phyloP scores from a whole-genome alignment of 352 stramenopile species.

The Globisporangium parvum region DNA sequence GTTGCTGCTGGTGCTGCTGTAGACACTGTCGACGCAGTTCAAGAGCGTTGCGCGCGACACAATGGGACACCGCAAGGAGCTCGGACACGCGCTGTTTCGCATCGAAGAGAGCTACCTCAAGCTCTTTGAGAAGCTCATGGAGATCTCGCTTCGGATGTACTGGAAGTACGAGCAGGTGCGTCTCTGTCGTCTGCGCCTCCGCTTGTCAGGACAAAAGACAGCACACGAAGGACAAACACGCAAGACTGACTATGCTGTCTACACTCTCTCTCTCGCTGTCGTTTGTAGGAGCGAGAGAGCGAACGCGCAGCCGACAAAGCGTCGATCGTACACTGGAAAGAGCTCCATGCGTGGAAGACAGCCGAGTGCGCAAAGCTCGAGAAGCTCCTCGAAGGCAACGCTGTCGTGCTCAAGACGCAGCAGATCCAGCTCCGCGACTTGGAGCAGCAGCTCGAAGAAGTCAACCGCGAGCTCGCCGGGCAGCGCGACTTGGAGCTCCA shows the following conservation, averaged over 20 bases:
- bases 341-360: conserved; percentile 40
- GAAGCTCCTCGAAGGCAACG: conserved; percentile 50
- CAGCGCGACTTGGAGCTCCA: conserved; percentile 32
- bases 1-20: neutral
- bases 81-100: conserved; percentile 56
- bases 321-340: conserved; percentile 38
- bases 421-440: conserved; percentile 49
- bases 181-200: neutral
- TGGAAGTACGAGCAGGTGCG: conserved; percentile 53
- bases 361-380: conserved; percentile 35
- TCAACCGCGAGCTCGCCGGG: conserved; percentile 11
- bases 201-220: neutral
- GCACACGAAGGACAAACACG: neutral
- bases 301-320: conserved; percentile 43
- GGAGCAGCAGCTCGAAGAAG: conserved; percentile 23
- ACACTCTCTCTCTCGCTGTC: neutral
- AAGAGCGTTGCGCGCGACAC: conserved; percentile 53
- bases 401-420: conserved; percentile 40
- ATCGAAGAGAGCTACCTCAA: conserved; percentile 75
- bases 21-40: conserved; percentile 60
- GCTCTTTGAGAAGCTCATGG: conserved; percentile 71
- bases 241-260: neutral
- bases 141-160: conserved; percentile 63
- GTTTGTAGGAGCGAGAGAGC: conserved; percentile 21
- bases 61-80: conserved; percentile 55